phyloP scores from a whole-genome alignment of 2,329 filamentous ascomycete species.

The Aspergillus amoenus region DNA sequence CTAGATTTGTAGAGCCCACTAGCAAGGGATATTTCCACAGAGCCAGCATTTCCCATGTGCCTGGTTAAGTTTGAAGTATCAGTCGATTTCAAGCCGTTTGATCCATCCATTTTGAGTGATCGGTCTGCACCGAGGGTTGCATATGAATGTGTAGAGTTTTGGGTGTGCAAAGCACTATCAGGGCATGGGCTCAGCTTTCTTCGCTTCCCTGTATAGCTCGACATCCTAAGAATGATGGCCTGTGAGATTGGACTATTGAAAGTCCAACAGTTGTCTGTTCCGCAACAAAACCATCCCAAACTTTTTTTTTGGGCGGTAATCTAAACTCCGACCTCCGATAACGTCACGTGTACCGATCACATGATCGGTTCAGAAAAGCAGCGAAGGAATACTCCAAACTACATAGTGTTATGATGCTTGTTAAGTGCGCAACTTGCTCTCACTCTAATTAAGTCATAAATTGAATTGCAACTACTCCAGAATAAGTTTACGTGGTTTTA shows the following conservation, averaged over 20 bases:
- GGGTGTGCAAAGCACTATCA: neutral
- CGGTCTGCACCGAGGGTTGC: constrained; percentile 22
- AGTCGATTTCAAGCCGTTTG: constrained; percentile 4
- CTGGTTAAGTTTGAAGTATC: constrained; percentile 5
- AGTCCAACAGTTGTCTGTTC: neutral
- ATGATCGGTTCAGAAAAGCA: neutral
- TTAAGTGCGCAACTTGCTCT: too few species aligned
- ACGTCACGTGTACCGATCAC: constrained; percentile 11
- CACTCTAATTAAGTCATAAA: too few species aligned
- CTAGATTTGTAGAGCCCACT: constrained; percentile 64
- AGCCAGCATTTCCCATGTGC: constrained; percentile 25
- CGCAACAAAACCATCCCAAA: neutral
- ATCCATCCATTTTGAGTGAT: constrained; percentile 18
- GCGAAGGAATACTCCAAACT: neutral
- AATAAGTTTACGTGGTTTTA: too few species aligned
- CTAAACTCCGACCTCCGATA: constrained; percentile 17
- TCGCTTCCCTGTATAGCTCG: constrained; percentile 41
- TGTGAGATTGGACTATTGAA: neutral
- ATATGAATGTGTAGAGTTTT: constrained; percentile 18
- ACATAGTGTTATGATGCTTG: too few species aligned
- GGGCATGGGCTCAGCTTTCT: constrained; percentile 47
- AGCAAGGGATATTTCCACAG: constrained; percentile 37
- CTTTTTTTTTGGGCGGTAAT: constrained; percentile 7
- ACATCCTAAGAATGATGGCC: constrained; percentile 25
- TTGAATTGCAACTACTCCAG: too few species aligned